Evolutionary conservation across 768 basidiomycete species (phyloP).

Genomic region (Mycena galericulata): DNA sequence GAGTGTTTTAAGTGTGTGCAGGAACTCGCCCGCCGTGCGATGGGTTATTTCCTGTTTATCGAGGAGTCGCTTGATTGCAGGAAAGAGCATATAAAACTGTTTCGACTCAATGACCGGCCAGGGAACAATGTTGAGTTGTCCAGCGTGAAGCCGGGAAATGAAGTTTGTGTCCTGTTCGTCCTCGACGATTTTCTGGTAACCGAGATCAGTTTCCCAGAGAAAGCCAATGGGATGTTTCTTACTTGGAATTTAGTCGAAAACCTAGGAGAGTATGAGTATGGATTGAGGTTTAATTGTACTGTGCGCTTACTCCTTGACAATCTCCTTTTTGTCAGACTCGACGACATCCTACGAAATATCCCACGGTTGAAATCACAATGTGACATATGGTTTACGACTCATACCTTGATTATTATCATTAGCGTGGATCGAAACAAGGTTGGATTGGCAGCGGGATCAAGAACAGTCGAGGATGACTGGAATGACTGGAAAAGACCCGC

Average conservation of each 20-base stretch:
- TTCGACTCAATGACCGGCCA: conserved; percentile 77
- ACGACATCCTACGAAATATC: conserved; percentile 64
- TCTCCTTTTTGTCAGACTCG: conserved; percentile 70
- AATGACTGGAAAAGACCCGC: conserved; percentile 72
- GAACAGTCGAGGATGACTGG: conserved; percentile 66
- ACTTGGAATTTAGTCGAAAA: conserved; percentile 66
- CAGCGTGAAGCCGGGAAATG: conserved; percentile 69
- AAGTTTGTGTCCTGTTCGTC: conserved; percentile 73
- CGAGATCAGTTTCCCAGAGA: neutral
- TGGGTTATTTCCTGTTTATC: conserved; percentile 64
- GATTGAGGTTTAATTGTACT: neutral
- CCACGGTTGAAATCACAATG: neutral
- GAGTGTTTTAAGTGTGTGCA: conserved; percentile 68
- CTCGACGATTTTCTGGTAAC: conserved; percentile 64
- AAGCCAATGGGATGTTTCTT: neutral
- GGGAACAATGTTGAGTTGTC: conserved; percentile 67
- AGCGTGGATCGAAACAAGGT: conserved; percentile 69
- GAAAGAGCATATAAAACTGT: conserved; percentile 70
- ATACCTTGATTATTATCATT: conserved; percentile 72
- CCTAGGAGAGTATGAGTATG: conserved; percentile 42
- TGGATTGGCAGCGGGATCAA: conserved; percentile 70
- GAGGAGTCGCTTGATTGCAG: conserved; percentile 56
- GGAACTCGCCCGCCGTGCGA: conserved; percentile 63
- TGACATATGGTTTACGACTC: neutral
- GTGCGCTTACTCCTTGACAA: conserved; percentile 63